Conservation (phyloP, 2,329 filamentous ascomycete genomes). For the Fusarium clavum region DNA sequence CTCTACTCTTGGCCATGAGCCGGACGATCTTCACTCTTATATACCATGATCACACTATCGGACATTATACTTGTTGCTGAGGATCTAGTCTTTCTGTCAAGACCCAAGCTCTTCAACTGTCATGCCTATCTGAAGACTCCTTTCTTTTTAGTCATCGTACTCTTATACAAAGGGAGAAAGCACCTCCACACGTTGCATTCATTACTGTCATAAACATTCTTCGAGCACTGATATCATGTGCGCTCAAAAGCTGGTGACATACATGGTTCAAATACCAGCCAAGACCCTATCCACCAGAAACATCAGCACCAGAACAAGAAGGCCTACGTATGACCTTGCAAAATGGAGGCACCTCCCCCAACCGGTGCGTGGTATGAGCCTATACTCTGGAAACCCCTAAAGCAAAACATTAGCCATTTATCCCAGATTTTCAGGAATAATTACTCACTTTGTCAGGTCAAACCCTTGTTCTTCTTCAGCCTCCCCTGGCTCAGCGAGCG, state of each 20-base stretch:
- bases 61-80: not conserved
- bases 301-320: slow-evolving; percentile 13
- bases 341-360: slow-evolving; percentile 58
- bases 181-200: slow-evolving; percentile 33
- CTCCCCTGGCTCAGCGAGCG: slow-evolving; percentile 49
- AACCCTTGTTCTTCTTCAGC: slow-evolving; percentile 65
- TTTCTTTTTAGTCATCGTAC: not conserved
- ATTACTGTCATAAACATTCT: slow-evolving; percentile 29
- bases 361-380: slow-evolving; percentile 70
- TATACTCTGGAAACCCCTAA: slow-evolving; percentile 73
- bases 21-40: slow-evolving; percentile 47
- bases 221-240: slow-evolving; percentile 5
- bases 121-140: not conserved
- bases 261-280: slow-evolving; percentile 16
- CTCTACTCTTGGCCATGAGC: slow-evolving; percentile 31
- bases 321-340: slow-evolving; percentile 51
- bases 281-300: slow-evolving; percentile 10
- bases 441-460: slow-evolving; percentile 67
- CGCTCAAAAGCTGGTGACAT: slow-evolving; percentile 5
- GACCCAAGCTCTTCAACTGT: not conserved
- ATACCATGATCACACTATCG: slow-evolving; percentile 29
- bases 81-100: not conserved
- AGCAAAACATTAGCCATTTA: slow-evolving; percentile 20
- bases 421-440: not conserved
- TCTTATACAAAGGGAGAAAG: not conserved